These are phyloP conservation scores for Venturia effusa DNA, from an alignment of 2,329 filamentous ascomycete species.

Conservation along the genomic window DNA sequence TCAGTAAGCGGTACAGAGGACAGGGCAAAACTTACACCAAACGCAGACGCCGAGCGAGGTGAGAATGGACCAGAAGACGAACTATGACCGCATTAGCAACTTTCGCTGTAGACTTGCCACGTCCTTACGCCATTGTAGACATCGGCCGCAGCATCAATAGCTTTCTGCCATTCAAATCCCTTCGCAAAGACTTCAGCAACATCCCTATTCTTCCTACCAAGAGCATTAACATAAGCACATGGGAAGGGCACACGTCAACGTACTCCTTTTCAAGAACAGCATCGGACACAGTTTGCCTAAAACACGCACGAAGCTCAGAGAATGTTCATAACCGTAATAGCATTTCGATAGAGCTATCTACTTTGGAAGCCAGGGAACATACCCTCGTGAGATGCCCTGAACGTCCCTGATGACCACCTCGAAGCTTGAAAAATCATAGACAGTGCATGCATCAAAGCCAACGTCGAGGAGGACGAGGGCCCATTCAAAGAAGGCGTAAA, in stretches of 20 bases:
- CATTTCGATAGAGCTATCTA: constrained; percentile 48
- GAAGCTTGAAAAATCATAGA: constrained; percentile 80
- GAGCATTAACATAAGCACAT: background rate
- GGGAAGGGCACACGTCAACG: constrained; percentile 24
- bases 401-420: constrained; percentile 83
- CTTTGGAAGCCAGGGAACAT: constrained; percentile 90
- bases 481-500: constrained; percentile 98
- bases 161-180: constrained; percentile 61
- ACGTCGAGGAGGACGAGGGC: constrained; percentile 89
- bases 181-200: constrained; percentile 58
- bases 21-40: constrained; percentile 63
- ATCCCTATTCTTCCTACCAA: constrained; percentile 61
- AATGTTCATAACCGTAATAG: constrained; percentile 16
- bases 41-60: constrained; percentile 82
- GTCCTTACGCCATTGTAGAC: constrained; percentile 75
- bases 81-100: constrained; percentile 40
- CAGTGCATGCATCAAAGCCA: constrained; percentile 89
- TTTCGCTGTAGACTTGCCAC: constrained; percentile 9
- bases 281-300: constrained; percentile 29
- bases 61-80: constrained; percentile 89
- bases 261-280: constrained; percentile 62
- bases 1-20: constrained; percentile 1
- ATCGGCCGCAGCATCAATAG: constrained; percentile 74
- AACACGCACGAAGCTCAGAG: constrained; percentile 16
- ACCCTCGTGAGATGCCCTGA: constrained; percentile 91